These are phyloP conservation scores for Chrysanthemum makinoi DNA, from an alignment of 129 eudicot genomes.

Conservation along the genomic window DNA sequence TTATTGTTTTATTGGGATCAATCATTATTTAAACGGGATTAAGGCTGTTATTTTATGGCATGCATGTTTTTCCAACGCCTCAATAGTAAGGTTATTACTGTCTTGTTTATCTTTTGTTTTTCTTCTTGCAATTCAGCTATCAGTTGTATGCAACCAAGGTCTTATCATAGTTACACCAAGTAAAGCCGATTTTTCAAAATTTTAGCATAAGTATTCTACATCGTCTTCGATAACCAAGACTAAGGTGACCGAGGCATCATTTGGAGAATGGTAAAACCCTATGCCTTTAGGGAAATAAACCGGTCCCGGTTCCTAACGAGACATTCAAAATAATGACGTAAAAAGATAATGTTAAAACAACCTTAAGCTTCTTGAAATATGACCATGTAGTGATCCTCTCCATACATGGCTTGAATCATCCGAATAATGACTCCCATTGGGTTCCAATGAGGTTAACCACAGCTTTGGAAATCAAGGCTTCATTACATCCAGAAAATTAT, in stretches of 20 bases:
- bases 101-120: too few relatives aligned
- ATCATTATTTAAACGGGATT: too few relatives aligned
- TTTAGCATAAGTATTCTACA: slow-evolving; percentile 46
- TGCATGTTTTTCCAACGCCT: too few relatives aligned
- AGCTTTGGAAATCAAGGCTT: slow-evolving; percentile 23
- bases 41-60: too few relatives aligned
- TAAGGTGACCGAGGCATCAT: slow-evolving; percentile 26
- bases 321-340: too few relatives aligned
- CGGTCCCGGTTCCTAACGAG: slow-evolving; percentile 54
- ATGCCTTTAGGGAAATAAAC: slow-evolving; percentile 46
- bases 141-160: too few relatives aligned
- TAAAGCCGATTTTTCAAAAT: slow-evolving; percentile 51
- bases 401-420: slow-evolving; percentile 22
- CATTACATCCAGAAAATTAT: not conserved
- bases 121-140: too few relatives aligned
- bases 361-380: slow-evolving; percentile 42
- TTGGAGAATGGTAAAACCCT: slow-evolving; percentile 32
- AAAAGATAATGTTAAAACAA: not conserved
- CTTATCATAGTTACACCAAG: slow-evolving; percentile 52
- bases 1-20: too few relatives aligned
- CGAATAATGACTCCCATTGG: slow-evolving; percentile 29
- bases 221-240: slow-evolving; percentile 68
- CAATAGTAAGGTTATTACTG: too few relatives aligned
- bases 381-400: slow-evolving; percentile 51
- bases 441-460: slow-evolving; percentile 47